A percentile compares a stretch with the other conserved stretches of the same genome.
These are phyloP conservation scores for Monosporozyma aerobia DNA, from an alignment of 805 yeast genomes.

Conservation along the genomic window DNA sequence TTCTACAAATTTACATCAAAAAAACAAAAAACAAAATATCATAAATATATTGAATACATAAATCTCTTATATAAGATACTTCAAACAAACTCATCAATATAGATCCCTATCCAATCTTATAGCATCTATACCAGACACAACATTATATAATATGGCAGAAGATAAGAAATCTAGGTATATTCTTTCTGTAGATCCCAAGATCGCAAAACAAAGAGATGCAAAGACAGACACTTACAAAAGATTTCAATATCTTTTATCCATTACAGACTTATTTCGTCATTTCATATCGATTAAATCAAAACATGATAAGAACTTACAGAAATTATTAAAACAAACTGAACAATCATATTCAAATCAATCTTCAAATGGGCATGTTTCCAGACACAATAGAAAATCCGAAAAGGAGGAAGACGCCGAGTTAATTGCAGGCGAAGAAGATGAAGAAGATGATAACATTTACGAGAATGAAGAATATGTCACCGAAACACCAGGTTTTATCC, in stretches of 20 bases:
- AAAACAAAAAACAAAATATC: neutral
- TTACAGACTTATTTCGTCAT: slow-evolving; percentile 81
- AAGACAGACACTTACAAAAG: slow-evolving; percentile 67
- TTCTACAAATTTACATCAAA: neutral
- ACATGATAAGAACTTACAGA: slow-evolving; percentile 64
- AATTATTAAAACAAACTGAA: slow-evolving; percentile 49
- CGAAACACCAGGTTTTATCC: slow-evolving; percentile 71
- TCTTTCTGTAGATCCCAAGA: slow-evolving; percentile 45
- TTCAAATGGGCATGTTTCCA: slow-evolving; percentile 16
- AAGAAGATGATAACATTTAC: slow-evolving; percentile 26
- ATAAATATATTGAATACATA: neutral
- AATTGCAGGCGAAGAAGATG: slow-evolving; percentile 69
- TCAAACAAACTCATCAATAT: too few species aligned
- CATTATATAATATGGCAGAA: slow-evolving; percentile 10
- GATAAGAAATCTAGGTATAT: slow-evolving; percentile 42
- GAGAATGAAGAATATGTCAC: slow-evolving; percentile 58
- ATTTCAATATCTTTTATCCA: slow-evolving; percentile 68
- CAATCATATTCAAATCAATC: slow-evolving; percentile 29
- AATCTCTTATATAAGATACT: neutral
- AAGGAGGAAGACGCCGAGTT: slow-evolving; percentile 94
- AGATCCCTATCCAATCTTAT: too few species aligned
- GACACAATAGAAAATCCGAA: slow-evolving; percentile 78
- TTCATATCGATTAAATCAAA: slow-evolving; percentile 76
- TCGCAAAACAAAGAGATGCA: slow-evolving; percentile 41
- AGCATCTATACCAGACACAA: neutral